Percentiles rank a stretch among this genome's conserved stretches.
phyloP scores from a whole-genome alignment of 768 basidiomycete species.

The Lentinula sp. region DNA sequence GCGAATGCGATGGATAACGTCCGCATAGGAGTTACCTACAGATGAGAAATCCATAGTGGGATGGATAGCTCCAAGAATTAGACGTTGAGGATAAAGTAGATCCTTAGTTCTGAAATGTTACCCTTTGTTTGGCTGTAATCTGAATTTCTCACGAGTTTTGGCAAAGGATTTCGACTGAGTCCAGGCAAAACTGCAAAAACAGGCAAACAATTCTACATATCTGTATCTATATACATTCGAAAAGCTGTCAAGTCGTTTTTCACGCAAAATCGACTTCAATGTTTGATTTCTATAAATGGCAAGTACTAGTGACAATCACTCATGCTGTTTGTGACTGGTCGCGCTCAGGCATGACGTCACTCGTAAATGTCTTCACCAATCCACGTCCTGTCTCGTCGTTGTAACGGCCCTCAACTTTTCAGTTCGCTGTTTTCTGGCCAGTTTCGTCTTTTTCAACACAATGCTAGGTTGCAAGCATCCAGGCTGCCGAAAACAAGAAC shows the following conservation, averaged over 20 bases:
- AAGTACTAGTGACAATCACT: not conserved
- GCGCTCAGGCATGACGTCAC: not conserved
- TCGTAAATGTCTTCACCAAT: not conserved
- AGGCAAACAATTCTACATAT: no score
- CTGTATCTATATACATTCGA: no score
- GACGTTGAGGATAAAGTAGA: not conserved
- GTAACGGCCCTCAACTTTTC: not conserved
- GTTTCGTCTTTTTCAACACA: not conserved
- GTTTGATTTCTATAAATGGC: no score
- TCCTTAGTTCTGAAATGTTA: no score
- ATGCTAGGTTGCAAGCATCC: not conserved
- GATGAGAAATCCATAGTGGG: not conserved
- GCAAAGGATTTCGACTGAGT: no score
- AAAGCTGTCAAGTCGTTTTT: no score
- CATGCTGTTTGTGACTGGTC: not conserved
- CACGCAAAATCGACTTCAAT: no score
- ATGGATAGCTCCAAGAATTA: not conserved
- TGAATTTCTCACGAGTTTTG: no score
- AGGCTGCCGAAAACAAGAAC: not conserved
- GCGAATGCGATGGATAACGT: not conserved
- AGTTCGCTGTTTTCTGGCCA: not conserved
- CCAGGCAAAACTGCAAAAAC: no score
- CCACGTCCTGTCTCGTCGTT: not conserved
- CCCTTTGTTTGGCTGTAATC: no score
- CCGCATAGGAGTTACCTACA: not conserved